Base-by-base conservation (phyloP, 2,329 filamentous ascomycete genomes). In the Dactylellina parvicollis region DNA sequence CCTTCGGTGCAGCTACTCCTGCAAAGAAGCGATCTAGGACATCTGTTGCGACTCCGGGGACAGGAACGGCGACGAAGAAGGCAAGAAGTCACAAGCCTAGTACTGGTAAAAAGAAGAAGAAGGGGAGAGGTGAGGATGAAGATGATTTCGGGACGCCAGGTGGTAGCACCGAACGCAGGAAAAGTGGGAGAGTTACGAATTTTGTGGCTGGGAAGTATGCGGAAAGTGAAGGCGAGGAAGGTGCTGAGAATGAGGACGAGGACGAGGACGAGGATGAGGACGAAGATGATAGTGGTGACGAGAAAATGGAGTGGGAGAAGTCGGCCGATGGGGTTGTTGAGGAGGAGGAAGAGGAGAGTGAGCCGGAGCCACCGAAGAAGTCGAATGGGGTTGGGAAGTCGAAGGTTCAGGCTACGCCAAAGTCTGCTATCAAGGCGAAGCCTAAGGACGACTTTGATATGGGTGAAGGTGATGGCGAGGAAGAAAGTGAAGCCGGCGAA, bases 181-280 rank as follows among this genome's bases (percentile, higher is more conserved):
- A 77, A 46, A 82, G 80, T 65, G 80, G 79, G 16, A 77, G 81
- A 72, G 80, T 75, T 78, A 81, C 75, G 76, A 83, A 76, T 79
- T 80, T 70, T 18, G 76, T 72, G 18, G 62, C 62, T n/a, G 80
- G 79, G 67, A 78, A 66, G 9, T 82, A 82, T 69, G 77, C 75
- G 12, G 81, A 82, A 62, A 75, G 79, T 34, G 81, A 81, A 57
- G 81, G 82, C 50, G 82, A 79, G 38, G 83, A 81, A 40, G 82
- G 80, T 49, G 66, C 80, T 81, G 64, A 80, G 81, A 80, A 75
- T 77, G 72, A 75, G 32, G 82, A 83, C 34, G 81, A 82, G 18
- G 81, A 83, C 52, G 76, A 79, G 40, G 81, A 83, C 57, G 81
- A 83, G 18, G 49, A 75, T 16, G 60, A 75, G 8, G 75, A 74